Evolutionary conservation across 2,329 filamentous ascomycete genomes (phyloP).

Genomic region (Diaporthe capsici): DNA sequence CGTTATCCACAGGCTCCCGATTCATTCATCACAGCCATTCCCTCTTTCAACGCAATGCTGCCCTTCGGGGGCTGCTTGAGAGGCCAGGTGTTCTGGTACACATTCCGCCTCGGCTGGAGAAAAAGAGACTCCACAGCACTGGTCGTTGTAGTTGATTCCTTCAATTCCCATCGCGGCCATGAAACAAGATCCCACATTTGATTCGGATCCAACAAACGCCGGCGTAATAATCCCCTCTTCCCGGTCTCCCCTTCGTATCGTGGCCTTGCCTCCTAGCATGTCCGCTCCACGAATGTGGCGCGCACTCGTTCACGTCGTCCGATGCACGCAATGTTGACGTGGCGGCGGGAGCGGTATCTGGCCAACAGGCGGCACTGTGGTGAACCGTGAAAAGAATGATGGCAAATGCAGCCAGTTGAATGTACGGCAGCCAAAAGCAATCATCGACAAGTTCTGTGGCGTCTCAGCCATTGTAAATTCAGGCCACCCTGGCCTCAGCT

Average conservation of each 20-base stretch:
- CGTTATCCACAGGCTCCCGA: not conserved
- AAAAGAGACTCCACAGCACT: not conserved
- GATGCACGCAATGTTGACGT: not conserved
- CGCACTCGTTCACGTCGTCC: too few relatives aligned
- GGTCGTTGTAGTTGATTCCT: not conserved
- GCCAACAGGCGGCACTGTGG: not conserved
- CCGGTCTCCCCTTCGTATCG: not conserved
- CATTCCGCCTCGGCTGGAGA: not conserved
- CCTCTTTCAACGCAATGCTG: not conserved
- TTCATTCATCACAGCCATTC: not conserved
- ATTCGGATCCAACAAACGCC: slow-evolving; percentile 22
- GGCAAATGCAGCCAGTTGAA: not conserved
- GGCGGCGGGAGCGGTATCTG: not conserved
- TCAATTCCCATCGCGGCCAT: not conserved
- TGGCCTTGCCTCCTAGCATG: not conserved
- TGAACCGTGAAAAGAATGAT: not conserved
- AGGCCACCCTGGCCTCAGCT: not conserved
- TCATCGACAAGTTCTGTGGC: not conserved
- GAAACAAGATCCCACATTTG: slow-evolving; percentile 18
- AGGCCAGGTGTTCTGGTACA: not conserved
- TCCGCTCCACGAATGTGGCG: not conserved
- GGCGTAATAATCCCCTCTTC: not conserved
- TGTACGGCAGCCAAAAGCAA: not conserved
- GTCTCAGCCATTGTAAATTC: not conserved
- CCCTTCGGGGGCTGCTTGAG: not conserved